Conservation (phyloP, 1,284 basidiomycete genomes). For the Cryptococcus sp. region DNA sequence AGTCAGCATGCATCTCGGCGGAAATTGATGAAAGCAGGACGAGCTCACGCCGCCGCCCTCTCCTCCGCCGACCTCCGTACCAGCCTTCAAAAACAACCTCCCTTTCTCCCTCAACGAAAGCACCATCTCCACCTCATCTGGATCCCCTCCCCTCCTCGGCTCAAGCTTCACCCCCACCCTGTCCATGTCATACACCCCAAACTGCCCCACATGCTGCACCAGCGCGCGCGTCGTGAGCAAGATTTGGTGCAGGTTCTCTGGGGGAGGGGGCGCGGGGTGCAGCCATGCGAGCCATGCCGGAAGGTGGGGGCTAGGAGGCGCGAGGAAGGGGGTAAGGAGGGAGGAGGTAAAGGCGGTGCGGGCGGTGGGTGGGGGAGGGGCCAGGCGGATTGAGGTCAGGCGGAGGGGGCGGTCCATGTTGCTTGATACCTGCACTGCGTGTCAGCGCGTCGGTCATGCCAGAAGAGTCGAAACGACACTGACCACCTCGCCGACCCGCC, state of each 20-base stretch:
- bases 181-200: slow-evolving; percentile 74
- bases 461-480: slow-evolving; percentile 33
- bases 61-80: slow-evolving; percentile 90
- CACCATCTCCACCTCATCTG: slow-evolving; percentile 79
- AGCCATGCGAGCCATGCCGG: slow-evolving; percentile 22
- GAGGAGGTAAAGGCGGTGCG: slow-evolving; percentile 73
- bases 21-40: slow-evolving; percentile 38
- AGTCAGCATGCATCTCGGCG: not conserved
- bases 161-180: slow-evolving; percentile 60
- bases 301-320: slow-evolving; percentile 30
- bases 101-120: slow-evolving; percentile 74
- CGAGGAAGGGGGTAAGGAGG: slow-evolving; percentile 67
- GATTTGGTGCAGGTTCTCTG: slow-evolving; percentile 60
- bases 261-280: slow-evolving; percentile 42
- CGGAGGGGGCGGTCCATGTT: slow-evolving; percentile 62
- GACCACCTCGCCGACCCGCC: slow-evolving; percentile 68
- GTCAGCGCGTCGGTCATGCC: not conserved
- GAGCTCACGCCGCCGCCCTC: slow-evolving; percentile 77
- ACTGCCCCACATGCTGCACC: slow-evolving; percentile 61
- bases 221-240: slow-evolving; percentile 66
- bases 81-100: slow-evolving; percentile 74
- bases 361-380: slow-evolving; percentile 66
- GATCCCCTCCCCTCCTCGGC: slow-evolving; percentile 59
- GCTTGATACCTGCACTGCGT: slow-evolving; percentile 57
- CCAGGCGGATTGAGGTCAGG: slow-evolving; percentile 72